A percentile compares a stretch with the other conserved stretches of the same genome.
These are phyloP conservation scores for Inga oerstediana DNA, from an alignment of 306 rosid species.

Conservation along the genomic window DNA sequence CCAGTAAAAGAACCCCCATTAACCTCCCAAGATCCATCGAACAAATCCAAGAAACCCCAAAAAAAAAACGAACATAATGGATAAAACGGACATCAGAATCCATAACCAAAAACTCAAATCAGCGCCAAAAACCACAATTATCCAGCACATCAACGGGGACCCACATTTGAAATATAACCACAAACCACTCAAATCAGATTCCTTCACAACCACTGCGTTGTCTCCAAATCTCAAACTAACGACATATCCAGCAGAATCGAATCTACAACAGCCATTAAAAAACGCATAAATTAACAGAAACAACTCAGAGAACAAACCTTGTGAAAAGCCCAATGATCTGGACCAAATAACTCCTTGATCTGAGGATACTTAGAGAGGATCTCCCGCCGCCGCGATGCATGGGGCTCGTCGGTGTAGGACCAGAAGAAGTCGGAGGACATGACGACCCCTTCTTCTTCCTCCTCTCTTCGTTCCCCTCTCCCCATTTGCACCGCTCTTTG, in stretches of 20 bases:
- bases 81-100: background rate
- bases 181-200: background rate
- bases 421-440: conserved; percentile 85
- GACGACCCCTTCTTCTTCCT: conserved; percentile 53
- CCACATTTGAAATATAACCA: conserved; percentile 11
- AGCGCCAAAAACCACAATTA: background rate
- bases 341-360: conserved; percentile 83
- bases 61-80: background rate
- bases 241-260: background rate
- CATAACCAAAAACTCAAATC: background rate
- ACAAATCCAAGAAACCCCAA: background rate
- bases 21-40: background rate
- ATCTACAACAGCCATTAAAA: background rate
- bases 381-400: conserved; percentile 86
- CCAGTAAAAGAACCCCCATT: background rate
- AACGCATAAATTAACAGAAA: background rate
- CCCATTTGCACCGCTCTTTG: conserved; percentile 34
- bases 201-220: conserved; percentile 17
- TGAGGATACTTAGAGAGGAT: conserved; percentile 93
- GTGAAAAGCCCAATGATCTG: conserved; percentile 67
- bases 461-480: conserved; percentile 38
- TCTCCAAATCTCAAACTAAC: conserved; percentile 8
- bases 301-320: conserved; percentile 51
- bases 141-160: conserved; percentile 12
- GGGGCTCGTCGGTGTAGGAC: conserved; percentile 96